Evolutionary conservation across 2,329 filamentous ascomycete genomes (phyloP).

Genomic region (Phyllosticta capitalensis): DNA sequence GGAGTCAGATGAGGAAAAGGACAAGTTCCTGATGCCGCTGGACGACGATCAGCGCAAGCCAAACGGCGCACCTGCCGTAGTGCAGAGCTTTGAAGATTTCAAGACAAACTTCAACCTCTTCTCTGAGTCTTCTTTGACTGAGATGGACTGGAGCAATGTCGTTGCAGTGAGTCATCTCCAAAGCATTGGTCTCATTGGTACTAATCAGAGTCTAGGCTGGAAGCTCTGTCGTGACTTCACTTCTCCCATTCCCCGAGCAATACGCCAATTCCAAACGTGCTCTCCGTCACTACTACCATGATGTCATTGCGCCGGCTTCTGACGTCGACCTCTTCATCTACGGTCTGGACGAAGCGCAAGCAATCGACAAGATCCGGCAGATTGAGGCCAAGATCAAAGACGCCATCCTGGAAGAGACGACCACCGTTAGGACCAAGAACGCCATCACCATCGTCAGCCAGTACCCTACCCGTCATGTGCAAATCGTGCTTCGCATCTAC

Average conservation of each 20-base stretch:
- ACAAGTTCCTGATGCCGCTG: conserved; percentile 61
- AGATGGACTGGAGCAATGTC: conserved; percentile 74
- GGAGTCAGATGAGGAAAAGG: conserved; percentile 52
- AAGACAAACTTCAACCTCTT: conserved; percentile 73
- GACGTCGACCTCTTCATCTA: conserved; percentile 85
- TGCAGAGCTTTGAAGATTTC: conserved; percentile 59
- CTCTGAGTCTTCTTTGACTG: conserved; percentile 64
- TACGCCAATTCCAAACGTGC: conserved; percentile 31
- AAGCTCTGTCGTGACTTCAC: conserved; percentile 68
- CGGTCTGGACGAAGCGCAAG: conserved; percentile 65
- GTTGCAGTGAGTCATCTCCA: conserved; percentile 40
- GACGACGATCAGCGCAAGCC: conserved; percentile 51
- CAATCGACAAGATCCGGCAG: conserved; percentile 72
- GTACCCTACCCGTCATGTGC: conserved; percentile 74
- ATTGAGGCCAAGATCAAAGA: conserved; percentile 70
- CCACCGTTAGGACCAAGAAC: conserved; percentile 76
- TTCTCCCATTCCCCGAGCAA: conserved; percentile 55
- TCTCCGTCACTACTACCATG: conserved; percentile 59
- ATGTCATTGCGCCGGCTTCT: conserved; percentile 70
- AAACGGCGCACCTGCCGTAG: conserved; percentile 57
- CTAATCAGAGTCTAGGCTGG: conserved; percentile 43
- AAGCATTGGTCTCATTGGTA: not conserved
- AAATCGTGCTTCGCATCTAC: conserved; percentile 80
- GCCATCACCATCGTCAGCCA: conserved; percentile 78
- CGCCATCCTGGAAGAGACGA: conserved; percentile 72